Percentiles rank a stretch among this genome's conserved stretches.
Evolutionary conservation across 2,329 filamentous ascomycete genomes (phyloP).

Genomic region (Phialophora expanda): DNA sequence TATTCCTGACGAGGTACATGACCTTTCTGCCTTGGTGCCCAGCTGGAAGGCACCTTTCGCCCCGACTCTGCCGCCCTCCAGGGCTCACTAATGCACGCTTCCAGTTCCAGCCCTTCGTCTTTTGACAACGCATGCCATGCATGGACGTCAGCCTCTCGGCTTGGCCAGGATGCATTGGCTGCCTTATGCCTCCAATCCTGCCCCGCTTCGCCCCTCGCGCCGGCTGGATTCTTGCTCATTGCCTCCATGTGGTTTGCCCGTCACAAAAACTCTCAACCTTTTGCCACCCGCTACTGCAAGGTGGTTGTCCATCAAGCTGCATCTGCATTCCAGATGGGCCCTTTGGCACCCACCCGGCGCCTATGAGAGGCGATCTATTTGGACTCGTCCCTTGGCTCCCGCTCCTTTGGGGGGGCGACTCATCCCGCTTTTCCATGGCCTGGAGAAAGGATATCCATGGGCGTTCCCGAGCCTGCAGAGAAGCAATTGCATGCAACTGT

Average conservation of each 20-base stretch:
- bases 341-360: not conserved
- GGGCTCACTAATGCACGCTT: conserved; percentile 32
- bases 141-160: conserved; percentile 28
- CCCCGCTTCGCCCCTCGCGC: conserved; percentile 17
- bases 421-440: conserved; percentile 14
- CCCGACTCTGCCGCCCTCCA: conserved; percentile 25
- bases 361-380: conserved; percentile 8
- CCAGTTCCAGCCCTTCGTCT: conserved; percentile 30
- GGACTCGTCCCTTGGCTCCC: conserved; percentile 17
- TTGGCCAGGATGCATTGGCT: conserved; percentile 31
- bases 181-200: conserved; percentile 26
- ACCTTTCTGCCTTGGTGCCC: conserved; percentile 9
- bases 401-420: conserved; percentile 15
- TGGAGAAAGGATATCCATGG: conserved; percentile 18
- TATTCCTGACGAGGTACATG: conserved; percentile 34
- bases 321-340: conserved; percentile 17
- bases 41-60: conserved; percentile 12
- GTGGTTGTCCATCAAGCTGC: conserved; percentile 15
- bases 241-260: conserved; percentile 11
- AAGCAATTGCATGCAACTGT: not conserved
- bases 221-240: conserved; percentile 7
- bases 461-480: conserved; percentile 1
- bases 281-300: conserved; percentile 30
- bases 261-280: conserved; percentile 8
- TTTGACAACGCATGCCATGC: conserved; percentile 32